A percentile compares a stretch with the other conserved stretches of the same genome.
phyloP scores from a whole-genome alignment of 768 basidiomycete genomes.

The Psilocybe cyanescens region DNA sequence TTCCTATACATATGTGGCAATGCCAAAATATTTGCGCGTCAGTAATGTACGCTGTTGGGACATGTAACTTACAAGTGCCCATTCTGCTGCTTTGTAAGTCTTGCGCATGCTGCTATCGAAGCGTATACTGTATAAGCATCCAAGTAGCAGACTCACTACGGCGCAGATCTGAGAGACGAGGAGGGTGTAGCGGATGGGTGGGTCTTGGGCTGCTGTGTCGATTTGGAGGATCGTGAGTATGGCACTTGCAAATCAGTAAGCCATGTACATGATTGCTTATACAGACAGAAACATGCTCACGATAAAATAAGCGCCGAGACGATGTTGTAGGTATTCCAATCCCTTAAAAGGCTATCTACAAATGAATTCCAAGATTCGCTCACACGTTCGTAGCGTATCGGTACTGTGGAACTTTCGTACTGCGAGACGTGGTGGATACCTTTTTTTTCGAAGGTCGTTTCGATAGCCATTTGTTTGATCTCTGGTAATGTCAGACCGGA shows the following conservation, averaged over 20 bases:
- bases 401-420: not conserved
- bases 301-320: constrained; percentile 29
- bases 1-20: constrained; percentile 40
- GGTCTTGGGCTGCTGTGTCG: constrained; percentile 47
- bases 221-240: constrained; percentile 37
- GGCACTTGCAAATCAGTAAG: constrained; percentile 20
- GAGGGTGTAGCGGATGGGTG: constrained; percentile 55
- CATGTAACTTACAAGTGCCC: constrained; percentile 45
- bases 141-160: constrained; percentile 60
- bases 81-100: constrained; percentile 61
- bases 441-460: constrained; percentile 13
- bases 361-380: constrained; percentile 25
- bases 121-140: constrained; percentile 63
- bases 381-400: constrained; percentile 20
- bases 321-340: constrained; percentile 33
- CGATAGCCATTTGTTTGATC: constrained; percentile 40
- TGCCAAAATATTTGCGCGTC: too few species aligned
- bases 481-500: constrained; percentile 66
- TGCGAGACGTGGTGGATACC: not conserved
- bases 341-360: constrained; percentile 28
- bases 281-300: constrained; percentile 12
- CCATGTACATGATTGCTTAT: too few species aligned
- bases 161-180: constrained; percentile 60
- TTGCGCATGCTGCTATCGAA: constrained; percentile 60
- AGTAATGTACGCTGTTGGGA: not conserved